Conservation (phyloP, 352 stramenopile species). For the Pseudoperonospora humuli region DNA sequence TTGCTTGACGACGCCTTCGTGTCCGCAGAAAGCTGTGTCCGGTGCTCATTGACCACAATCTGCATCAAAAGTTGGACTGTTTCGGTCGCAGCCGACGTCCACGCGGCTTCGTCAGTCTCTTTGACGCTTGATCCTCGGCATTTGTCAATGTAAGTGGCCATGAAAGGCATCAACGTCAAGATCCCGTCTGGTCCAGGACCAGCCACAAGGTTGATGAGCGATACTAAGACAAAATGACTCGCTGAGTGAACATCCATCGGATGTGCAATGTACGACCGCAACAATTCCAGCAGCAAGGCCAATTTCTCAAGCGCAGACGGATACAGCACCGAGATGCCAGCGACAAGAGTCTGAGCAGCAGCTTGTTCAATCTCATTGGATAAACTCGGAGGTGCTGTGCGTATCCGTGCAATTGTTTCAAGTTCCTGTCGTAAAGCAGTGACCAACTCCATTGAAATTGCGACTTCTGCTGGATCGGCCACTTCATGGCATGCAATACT, state of each 20-base stretch:
- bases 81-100: conserved; percentile 27
- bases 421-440: conserved; percentile 34
- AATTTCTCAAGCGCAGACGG: conserved; percentile 51
- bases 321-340: conserved; percentile 60
- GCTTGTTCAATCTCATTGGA: conserved; percentile 35
- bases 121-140: not conserved
- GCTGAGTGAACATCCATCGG: conserved; percentile 29
- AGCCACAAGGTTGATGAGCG: conserved; percentile 46
- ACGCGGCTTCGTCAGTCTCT: conserved; percentile 5
- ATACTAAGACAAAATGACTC: conserved; percentile 46
- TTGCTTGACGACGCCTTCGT: not conserved
- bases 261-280: conserved; percentile 32
- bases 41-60: conserved; percentile 25
- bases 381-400: conserved; percentile 5
- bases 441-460: conserved; percentile 29
- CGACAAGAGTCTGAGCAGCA: conserved; percentile 56
- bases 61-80: conserved; percentile 32
- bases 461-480: conserved; percentile 29
- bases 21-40: conserved; percentile 7
- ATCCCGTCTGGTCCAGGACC: conserved; percentile 54
- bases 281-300: conserved; percentile 52
- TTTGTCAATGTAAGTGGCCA: conserved; percentile 2
- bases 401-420: conserved; percentile 37
- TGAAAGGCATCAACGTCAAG: conserved; percentile 55
- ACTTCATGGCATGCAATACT: conserved; percentile 59